Evolutionary conservation across 2,329 filamentous ascomycete species (phyloP), one percentile per base, ranked within the genome.

Genomic region (Leptoxyphium fumago): DNA sequence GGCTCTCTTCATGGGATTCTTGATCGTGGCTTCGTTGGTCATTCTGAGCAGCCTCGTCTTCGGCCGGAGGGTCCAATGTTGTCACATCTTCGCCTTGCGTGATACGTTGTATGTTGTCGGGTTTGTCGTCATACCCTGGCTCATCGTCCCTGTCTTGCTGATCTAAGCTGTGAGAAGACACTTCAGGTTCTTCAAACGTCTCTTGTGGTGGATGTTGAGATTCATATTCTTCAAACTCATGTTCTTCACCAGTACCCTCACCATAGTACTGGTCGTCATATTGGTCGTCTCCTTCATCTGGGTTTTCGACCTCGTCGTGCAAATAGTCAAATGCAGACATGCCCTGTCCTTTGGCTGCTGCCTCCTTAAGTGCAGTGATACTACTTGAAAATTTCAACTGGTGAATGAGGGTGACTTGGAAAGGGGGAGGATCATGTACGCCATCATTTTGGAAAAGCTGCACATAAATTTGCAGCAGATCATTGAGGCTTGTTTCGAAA

Each of bases 381-480:
- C 74, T 69, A 38, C 68, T 66, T 2, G 65, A 61, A 53, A 80
- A 72, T 40, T 70, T 72, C 36, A 70, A 62, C 53, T 72, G 74
- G 15, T 69, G 70, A 43, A 64, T 65, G 42, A 83, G 63, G 9
- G 66, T 67, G 44, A 82, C 63, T 29, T 50, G 53, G 51, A 77
- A 75, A n/a, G 81, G 65, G 13, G 75, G 71, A 29, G 73, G 68
- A 2, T 71, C 68, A 17, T 67, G 59, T 36, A 66, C 59, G 18
- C 69, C 74, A 55, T 81, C 78, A 53, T 82, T 78, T 29, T 66
- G 66, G 50, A 73, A 69, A 39, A 84, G 62, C 13, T 68, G 65
- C 46, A 78, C 60, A 53, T 79, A 80, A 39, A 80, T 57, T 43
- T 75, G 68, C 46, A 82, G 60, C 39, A 84, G 64, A 45, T 78